A percentile compares a stretch with the other conserved stretches of the same genome.
Conservation (phyloP, 345 rosid species). For the Eucalyptus marginata region DNA sequence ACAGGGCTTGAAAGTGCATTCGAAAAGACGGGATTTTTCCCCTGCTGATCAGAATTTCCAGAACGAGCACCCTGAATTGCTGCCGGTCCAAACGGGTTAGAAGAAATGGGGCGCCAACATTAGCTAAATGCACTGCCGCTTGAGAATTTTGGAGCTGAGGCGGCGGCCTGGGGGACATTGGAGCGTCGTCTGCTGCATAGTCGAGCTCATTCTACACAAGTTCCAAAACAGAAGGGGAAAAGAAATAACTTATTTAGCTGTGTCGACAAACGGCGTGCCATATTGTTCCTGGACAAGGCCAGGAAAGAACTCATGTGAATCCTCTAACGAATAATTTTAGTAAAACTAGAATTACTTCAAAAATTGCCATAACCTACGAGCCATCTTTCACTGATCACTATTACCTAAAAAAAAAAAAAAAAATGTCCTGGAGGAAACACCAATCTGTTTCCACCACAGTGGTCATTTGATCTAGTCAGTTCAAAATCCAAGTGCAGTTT, state of each 20-base stretch:
- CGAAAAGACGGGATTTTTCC: constrained; percentile 34
- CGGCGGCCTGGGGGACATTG: constrained; percentile 32
- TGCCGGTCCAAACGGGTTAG: constrained; percentile 15
- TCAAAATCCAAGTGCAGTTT: not conserved
- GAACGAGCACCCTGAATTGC: constrained; percentile 8
- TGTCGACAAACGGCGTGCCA: not conserved
- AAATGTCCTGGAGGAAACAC: not conserved
- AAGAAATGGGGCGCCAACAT: constrained; percentile 9
- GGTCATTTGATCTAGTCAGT: not conserved
- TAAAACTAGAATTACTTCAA: not conserved
- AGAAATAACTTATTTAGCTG: not conserved
- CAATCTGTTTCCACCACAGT: not conserved
- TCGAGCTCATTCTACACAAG: constrained; percentile 67
- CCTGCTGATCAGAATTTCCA: constrained; percentile 30
- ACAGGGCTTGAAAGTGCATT: constrained; percentile 62
- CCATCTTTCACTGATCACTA: not conserved
- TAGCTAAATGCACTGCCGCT: not conserved
- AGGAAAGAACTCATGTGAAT: not conserved
- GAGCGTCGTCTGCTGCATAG: constrained; percentile 43
- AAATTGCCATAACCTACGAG: not conserved
- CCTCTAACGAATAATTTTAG: not conserved
- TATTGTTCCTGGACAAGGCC: not conserved
- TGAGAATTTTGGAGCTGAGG: constrained; percentile 32
- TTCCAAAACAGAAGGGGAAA: not conserved
- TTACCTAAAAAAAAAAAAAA: not conserved